These are phyloP conservation scores for Wickerhamiella sergipiensis DNA, from an alignment of 805 yeast species.

Conservation along the genomic window DNA sequence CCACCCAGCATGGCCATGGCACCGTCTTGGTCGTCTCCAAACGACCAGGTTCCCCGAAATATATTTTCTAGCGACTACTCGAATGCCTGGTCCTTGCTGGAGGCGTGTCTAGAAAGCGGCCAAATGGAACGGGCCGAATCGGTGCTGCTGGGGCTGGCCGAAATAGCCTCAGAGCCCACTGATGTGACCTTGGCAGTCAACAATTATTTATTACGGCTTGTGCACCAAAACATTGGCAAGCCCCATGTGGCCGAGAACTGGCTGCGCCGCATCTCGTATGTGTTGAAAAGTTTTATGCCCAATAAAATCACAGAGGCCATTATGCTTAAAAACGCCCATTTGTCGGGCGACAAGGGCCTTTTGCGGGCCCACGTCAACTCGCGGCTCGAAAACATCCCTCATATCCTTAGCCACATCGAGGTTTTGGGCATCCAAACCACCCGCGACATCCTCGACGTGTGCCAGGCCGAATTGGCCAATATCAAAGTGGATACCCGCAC, in stretches of 20 bases:
- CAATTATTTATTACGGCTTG: slow-evolving; percentile 37
- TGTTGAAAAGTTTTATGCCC: slow-evolving; percentile 26
- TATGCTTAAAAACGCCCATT: slow-evolving; percentile 34
- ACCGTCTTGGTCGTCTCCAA: slow-evolving; percentile 24
- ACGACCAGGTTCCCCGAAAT: slow-evolving; percentile 19
- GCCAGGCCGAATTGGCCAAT: slow-evolving; percentile 20
- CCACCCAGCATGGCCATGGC: background rate
- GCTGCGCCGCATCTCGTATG: slow-evolving; percentile 24
- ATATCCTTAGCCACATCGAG: slow-evolving; percentile 36
- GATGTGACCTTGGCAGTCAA: slow-evolving; percentile 56
- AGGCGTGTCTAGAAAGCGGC: slow-evolving; percentile 56
- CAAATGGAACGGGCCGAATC: slow-evolving; percentile 59
- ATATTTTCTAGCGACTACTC: slow-evolving; percentile 40
- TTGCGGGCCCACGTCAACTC: slow-evolving; percentile 13
- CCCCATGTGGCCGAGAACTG: slow-evolving; percentile 33
- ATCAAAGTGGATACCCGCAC: background rate
- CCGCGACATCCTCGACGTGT: slow-evolving; percentile 20
- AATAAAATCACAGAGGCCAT: slow-evolving; percentile 52
- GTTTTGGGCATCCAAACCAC: slow-evolving; percentile 38
- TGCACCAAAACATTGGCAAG: slow-evolving; percentile 29
- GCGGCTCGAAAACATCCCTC: slow-evolving; percentile 17
- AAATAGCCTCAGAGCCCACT: slow-evolving; percentile 29
- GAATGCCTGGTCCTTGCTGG: slow-evolving; percentile 63
- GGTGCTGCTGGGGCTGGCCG: slow-evolving; percentile 48
- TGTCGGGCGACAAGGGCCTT: slow-evolving; percentile 9